Evolutionary conservation across 2,329 filamentous ascomycete species (phyloP).

Genomic region (Capronia coronata): DNA sequence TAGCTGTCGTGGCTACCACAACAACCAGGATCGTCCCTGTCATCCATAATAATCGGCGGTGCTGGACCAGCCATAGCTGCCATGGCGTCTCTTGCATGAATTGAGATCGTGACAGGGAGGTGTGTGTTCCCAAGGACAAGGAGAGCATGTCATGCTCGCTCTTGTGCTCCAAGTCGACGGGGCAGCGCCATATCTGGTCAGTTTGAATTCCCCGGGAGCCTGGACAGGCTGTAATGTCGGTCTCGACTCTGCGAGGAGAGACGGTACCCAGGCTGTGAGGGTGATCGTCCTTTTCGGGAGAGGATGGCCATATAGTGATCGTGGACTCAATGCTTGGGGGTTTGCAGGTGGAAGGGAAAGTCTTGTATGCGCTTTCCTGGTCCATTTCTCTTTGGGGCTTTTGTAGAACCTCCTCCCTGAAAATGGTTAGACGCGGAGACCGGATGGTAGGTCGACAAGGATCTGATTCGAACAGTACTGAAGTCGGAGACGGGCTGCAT

Average conservation of each 20-base stretch:
- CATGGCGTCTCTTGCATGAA: neutral
- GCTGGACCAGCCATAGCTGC: neutral
- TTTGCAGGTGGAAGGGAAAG: neutral
- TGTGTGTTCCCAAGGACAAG: neutral
- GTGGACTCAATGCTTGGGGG: neutral
- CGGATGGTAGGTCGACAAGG: too few relatives aligned
- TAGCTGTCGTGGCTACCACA: constrained; percentile 7
- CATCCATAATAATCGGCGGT: constrained; percentile 17
- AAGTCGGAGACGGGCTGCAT: too few relatives aligned
- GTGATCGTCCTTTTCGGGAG: neutral
- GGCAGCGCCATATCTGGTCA: neutral
- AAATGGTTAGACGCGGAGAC: neutral
- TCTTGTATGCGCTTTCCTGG: neutral
- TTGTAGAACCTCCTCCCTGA: neutral
- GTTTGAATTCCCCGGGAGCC: too few relatives aligned
- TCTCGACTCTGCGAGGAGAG: neutral
- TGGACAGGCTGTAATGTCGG: neutral
- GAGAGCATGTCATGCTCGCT: neutral
- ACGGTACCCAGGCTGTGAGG: neutral
- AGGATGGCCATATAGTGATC: neutral
- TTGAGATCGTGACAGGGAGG: neutral
- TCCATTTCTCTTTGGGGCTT: too few relatives aligned
- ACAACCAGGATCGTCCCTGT: constrained; percentile 8
- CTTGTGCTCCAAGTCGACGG: neutral
- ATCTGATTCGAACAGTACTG: too few relatives aligned